Conservation (phyloP, 306 rosid genomes). For the Cicer bijugum region DNA sequence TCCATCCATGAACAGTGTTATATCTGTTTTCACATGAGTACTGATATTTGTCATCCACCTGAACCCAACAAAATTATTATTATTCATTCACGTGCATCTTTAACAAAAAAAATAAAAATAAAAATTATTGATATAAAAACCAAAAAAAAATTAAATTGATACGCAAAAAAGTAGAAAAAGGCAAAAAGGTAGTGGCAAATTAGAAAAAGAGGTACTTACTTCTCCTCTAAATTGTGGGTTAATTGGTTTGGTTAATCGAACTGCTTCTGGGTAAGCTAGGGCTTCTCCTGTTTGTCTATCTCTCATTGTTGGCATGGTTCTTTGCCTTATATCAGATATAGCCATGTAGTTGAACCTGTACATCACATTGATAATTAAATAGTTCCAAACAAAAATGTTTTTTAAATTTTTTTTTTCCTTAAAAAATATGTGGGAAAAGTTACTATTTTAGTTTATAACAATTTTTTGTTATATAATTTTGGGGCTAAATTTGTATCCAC, state of each 20-base stretch:
- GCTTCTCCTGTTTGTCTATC: conserved; percentile 57
- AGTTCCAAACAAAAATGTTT: background rate
- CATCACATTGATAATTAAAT: background rate
- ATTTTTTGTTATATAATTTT: background rate
- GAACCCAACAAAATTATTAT: conserved; percentile 34
- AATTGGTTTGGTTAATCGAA: conserved; percentile 59
- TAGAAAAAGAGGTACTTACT: conserved; percentile 49
- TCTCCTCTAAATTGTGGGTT: conserved; percentile 71
- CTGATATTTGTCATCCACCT: conserved; percentile 97
- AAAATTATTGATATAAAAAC: too few species aligned
- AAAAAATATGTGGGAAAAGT: background rate
- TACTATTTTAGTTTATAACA: background rate
- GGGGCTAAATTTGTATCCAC: background rate
- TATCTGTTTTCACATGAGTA: conserved; percentile 67
- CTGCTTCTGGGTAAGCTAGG: conserved; percentile 80
- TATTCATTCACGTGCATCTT: conserved; percentile 36
- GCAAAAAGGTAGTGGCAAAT: background rate
- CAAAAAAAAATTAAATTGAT: background rate
- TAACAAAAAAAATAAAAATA: too few species aligned
- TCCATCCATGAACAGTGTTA: conserved; percentile 82
- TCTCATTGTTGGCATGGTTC: conserved; percentile 68
- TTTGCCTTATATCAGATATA: conserved; percentile 56
- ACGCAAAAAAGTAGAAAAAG: background rate
- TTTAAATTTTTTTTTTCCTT: background rate
- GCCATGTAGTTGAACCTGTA: conserved; percentile 77